These are phyloP conservation scores for Eimeria necatrix DNA, from an alignment of 169 alveolate species.

Conservation along the genomic window DNA sequence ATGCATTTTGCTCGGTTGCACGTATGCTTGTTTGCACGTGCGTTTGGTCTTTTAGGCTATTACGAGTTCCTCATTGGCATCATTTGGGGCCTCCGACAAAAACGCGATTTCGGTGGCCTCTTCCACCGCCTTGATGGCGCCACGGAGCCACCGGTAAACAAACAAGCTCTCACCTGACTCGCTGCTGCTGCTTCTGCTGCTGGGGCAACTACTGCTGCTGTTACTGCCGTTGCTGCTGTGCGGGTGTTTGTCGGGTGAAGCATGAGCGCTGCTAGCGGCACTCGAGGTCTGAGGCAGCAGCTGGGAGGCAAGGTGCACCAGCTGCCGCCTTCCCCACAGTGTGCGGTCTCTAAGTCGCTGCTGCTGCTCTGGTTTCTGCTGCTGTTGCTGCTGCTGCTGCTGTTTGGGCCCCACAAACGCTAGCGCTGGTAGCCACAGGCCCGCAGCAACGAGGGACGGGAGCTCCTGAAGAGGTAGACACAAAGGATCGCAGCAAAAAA, in stretches of 20 bases:
- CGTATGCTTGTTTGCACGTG: no score
- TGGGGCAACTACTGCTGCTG: slow-evolving; percentile 15
- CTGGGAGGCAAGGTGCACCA: slow-evolving; percentile 11
- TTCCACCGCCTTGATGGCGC: slow-evolving; percentile 3
- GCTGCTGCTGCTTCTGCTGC: slow-evolving; percentile 14
- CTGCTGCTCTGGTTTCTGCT: neutral
- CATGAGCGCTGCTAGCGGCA: neutral
- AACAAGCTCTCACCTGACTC: slow-evolving; percentile 8
- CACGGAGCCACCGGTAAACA: slow-evolving; percentile 44
- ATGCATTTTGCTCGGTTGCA: no score
- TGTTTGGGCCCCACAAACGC: slow-evolving; percentile 37
- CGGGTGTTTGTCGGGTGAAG: no score
- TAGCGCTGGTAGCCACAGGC: slow-evolving; percentile 46
- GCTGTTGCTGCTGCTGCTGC: slow-evolving; percentile 63
- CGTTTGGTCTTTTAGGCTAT: neutral
- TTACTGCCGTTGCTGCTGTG: slow-evolving; percentile 38
- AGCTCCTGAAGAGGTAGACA: slow-evolving; percentile 39
- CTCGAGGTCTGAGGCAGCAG: slow-evolving; percentile 35
- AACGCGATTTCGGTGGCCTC: slow-evolving; percentile 25
- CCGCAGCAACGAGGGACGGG: slow-evolving; percentile 45
- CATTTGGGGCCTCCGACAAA: slow-evolving; percentile 7
- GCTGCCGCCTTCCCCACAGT: slow-evolving; percentile 65
- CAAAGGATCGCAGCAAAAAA: slow-evolving; percentile 6
- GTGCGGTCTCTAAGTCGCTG: slow-evolving; percentile 20
- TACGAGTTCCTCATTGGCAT: slow-evolving; percentile 3